phyloP scores from a whole-genome alignment of 2,329 filamentous ascomycete species.

The Westerdykella ornata region DNA sequence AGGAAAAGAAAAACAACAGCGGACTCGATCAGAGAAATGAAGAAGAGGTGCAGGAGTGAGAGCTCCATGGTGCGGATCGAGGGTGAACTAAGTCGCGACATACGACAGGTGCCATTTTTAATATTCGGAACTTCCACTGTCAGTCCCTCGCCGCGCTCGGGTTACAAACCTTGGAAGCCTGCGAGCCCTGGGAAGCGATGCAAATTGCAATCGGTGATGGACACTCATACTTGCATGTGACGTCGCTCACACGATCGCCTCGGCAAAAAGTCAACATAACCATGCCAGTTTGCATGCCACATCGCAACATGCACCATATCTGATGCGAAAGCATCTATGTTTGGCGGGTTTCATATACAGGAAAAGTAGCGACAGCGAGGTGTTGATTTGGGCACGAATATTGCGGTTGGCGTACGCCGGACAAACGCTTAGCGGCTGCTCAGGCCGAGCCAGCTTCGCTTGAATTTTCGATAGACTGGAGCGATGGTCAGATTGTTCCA shows the following conservation, averaged over 20 bases:
- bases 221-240: background rate
- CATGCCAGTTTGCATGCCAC: slow-evolving; percentile 1
- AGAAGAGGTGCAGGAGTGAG: slow-evolving; percentile 8
- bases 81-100: too few species aligned
- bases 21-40: slow-evolving; percentile 17
- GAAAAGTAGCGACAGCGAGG: slow-evolving; percentile 1
- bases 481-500: too few species aligned
- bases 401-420: background rate
- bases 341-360: background rate
- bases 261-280: background rate
- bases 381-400: background rate
- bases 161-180: background rate
- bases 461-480: too few species aligned
- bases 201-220: background rate
- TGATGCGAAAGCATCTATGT: background rate
- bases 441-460: too few species aligned
- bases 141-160: background rate
- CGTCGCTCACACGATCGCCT: slow-evolving; percentile 1
- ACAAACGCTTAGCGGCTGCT: too few species aligned
- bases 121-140: background rate
- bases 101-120: background rate
- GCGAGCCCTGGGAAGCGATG: too few species aligned
- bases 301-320: background rate
- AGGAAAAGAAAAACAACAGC: slow-evolving; percentile 15
- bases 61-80: background rate